Evolutionary conservation across 192 early-diverging fungal species (phyloP).

Genomic region (Pecoramyces ruminantium): DNA sequence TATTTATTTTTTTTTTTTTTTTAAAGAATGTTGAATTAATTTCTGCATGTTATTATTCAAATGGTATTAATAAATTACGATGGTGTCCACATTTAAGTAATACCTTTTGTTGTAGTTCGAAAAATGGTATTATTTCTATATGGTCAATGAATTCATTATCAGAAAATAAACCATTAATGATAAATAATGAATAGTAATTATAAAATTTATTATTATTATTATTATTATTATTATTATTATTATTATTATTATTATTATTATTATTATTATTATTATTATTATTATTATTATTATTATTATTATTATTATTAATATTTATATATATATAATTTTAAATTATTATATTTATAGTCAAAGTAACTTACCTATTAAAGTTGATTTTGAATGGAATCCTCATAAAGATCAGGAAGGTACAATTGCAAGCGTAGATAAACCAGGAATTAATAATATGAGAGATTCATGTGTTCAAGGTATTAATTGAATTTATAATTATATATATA

Average conservation of each 20-base stretch:
- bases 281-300: no score
- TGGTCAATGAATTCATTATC: background rate
- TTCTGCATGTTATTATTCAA: background rate
- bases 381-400: background rate
- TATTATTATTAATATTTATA: no score
- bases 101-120: background rate
- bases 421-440: background rate
- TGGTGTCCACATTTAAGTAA: background rate
- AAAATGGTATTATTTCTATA: background rate
- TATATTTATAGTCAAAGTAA: background rate
- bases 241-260: no score
- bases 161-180: background rate
- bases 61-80: background rate
- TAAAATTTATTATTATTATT: background rate
- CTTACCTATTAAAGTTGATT: background rate
- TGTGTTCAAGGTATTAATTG: background rate
- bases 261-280: no score
- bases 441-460: background rate
- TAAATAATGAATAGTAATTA: background rate
- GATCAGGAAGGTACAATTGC: background rate
- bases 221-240: background rate
- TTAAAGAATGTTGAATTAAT: background rate
- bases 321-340: background rate
- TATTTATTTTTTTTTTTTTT: no score
- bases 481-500: no score